Evolutionary conservation across 257 asterid genomes (phyloP).

Genomic region (Plantago major): DNA sequence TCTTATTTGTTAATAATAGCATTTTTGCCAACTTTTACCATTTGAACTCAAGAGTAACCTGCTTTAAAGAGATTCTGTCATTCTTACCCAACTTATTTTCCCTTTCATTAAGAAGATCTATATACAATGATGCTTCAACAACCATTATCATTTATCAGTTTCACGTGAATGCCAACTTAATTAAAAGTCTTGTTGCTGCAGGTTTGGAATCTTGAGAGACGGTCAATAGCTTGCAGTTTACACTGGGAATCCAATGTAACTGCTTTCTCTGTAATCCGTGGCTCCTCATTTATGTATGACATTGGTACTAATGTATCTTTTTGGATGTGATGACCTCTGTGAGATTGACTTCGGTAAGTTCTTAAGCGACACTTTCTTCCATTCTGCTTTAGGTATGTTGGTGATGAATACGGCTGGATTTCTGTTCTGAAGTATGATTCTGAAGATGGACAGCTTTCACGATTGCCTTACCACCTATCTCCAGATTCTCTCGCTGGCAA

Average conservation of each 20-base stretch:
- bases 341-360: slow-evolving; percentile 12
- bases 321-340: slow-evolving; percentile 10
- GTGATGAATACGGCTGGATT: slow-evolving; percentile 76
- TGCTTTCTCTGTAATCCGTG: slow-evolving; percentile 79
- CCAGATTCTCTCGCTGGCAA: slow-evolving; percentile 64
- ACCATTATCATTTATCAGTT: slow-evolving; percentile 3
- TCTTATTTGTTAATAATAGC: not conserved
- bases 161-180: slow-evolving; percentile 12
- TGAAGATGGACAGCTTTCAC: slow-evolving; percentile 48
- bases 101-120: not conserved
- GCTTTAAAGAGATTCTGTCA: no score
- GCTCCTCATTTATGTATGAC: slow-evolving; percentile 77
- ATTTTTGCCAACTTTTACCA: no score
- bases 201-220: slow-evolving; percentile 77
- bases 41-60: no score
- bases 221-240: slow-evolving; percentile 65
- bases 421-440: slow-evolving; percentile 62
- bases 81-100: no score
- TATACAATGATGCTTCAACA: slow-evolving; percentile 8
- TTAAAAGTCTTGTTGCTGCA: slow-evolving; percentile 30
- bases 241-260: slow-evolving; percentile 82
- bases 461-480: slow-evolving; percentile 59
- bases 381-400: slow-evolving; percentile 56
- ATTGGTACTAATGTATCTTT: slow-evolving; percentile 20
- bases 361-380: slow-evolving; percentile 27